Base-by-base conservation (phyloP, 768 basidiomycete genomes). In the Termitomyces eurrhizus region DNA sequence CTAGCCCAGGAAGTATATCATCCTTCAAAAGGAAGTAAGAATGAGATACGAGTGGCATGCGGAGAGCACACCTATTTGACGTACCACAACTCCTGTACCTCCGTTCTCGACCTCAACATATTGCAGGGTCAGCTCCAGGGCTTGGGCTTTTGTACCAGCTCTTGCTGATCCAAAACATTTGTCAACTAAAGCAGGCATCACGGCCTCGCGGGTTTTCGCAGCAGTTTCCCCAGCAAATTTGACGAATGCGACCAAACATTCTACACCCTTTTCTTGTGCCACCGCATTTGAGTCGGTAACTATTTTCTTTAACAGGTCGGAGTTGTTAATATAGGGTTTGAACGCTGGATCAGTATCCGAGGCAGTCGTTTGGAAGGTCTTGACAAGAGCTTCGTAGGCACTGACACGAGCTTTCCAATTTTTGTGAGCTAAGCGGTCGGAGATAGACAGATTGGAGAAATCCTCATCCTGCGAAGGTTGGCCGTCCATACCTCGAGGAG, bases 351-450 rank as follows among this genome's bases (percentile, higher is more conserved):
- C 96, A 65, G 86, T 85, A 72, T 98, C 96, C 52, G 93, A 94
- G 66, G 89, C 89, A 52, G 95, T 94, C 48, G 85, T 89, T 69
- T 88, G 86, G 73, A 97, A 97, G 60, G 84, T 87, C 75, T 90
- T 89, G 77, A 89, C 85, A 64, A 98, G 84, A 24, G 89, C 75
- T 70, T 93, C 91, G 73, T 98, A 99, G 63, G 85, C 97, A 72
- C 86, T 93, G 68, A 96, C 85, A 66, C 97, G 88, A 60, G 97
- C 97, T 76, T 98, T 98, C 97, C 97, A 99, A 72, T 96, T 96
- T 83, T 98, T 98, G 80, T 98, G 93, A 7, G 84, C 77, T 58
- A 96, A 87, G 49, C 95, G 75, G 65, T 96, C 93, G 13, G 83
- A 74, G 51, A 97, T 82, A 24, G 92, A 78, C 54, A 98, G 81